Base-by-base conservation (phyloP, 257 asterid species). In the Gentiana macrophylla region DNA sequence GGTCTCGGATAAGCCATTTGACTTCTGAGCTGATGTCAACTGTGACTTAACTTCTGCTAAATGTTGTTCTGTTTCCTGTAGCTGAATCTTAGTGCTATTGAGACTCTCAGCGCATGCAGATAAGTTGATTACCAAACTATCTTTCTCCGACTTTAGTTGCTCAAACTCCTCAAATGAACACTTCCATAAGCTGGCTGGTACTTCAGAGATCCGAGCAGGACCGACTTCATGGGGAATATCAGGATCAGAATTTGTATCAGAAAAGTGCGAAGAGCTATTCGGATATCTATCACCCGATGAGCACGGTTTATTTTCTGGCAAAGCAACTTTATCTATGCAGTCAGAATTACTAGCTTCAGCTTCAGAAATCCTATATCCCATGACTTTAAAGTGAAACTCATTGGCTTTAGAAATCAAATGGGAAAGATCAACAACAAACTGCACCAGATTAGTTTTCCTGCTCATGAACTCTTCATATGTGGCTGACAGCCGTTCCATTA, bases 301-400 rank as follows among this genome's bases (percentile, higher is more conserved):
- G 37, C 64, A 69, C 46, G 52, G 82, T 69, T 77, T 84, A 72
- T 87, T 84, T 67, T 87, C 98, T 48, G 95, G 90, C 50, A 91
- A 77, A 35, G 88, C 95, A 56, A 87, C 82, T 77, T 91, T 91
- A 77, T 91, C 96, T 37, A 91, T 84, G 63, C 94, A 91, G 67
- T 91, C 93, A 50, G 84, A 77, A 50, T 73, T 77, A 55, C 81
- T 79, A 34, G 78, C 74, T 75, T 91, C 98, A 33, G 77, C 72
- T 73, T 77, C 95, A 67, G 86, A 73, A 59, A 79, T 68, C 72
- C 71, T 82, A 52, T 79, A 82, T 50, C 95, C 92, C 61, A 80
- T 74, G 57, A 87, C 71, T 67, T 71, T 83, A 71, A 84, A 83
- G 61, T 79, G 94, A 60, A 88, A 80, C 68, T 80, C 84, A 56